phyloP scores from a whole-genome alignment of 768 basidiomycete species.

The Scleroderma citrinum region DNA sequence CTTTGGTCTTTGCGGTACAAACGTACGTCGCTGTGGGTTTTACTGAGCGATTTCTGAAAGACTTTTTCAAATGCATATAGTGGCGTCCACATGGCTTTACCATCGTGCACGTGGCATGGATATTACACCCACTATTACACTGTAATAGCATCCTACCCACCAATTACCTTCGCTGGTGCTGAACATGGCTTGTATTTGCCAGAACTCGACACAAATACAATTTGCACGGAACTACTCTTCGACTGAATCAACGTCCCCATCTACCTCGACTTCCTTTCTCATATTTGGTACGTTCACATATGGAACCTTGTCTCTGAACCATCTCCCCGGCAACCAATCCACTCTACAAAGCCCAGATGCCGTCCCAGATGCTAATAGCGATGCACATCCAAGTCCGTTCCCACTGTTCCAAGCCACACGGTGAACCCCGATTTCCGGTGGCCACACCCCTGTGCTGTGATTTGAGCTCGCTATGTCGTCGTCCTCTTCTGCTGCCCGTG shows the following conservation, averaged over 20 bases:
- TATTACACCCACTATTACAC: no score
- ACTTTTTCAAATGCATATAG: no score
- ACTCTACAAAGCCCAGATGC: conserved; percentile 83
- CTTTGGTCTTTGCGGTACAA: background rate
- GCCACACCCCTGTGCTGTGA: conserved; percentile 65
- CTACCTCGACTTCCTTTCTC: conserved; percentile 46
- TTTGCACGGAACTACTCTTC: conserved; percentile 12
- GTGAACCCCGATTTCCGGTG: conserved; percentile 69
- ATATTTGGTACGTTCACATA: conserved; percentile 60
- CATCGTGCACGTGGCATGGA: no score
- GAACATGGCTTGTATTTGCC: no score
- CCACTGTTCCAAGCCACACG: conserved; percentile 78
- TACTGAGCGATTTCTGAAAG: background rate
- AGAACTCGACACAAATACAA: no score
- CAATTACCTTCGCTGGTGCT: no score
- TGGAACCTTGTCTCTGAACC: conserved; percentile 59
- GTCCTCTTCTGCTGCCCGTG: conserved; percentile 9
- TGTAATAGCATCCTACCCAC: no score
- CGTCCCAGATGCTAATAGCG: conserved; percentile 70
- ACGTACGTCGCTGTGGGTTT: background rate
- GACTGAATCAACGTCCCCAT: conserved; percentile 34
- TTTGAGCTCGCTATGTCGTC: conserved; percentile 12
- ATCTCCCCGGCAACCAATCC: conserved; percentile 75
- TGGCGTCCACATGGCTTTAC: no score
- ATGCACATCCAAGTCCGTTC: conserved; percentile 55